Conservation (phyloP, 2,329 filamentous ascomycete genomes). For the Colletotrichum lupini region DNA sequence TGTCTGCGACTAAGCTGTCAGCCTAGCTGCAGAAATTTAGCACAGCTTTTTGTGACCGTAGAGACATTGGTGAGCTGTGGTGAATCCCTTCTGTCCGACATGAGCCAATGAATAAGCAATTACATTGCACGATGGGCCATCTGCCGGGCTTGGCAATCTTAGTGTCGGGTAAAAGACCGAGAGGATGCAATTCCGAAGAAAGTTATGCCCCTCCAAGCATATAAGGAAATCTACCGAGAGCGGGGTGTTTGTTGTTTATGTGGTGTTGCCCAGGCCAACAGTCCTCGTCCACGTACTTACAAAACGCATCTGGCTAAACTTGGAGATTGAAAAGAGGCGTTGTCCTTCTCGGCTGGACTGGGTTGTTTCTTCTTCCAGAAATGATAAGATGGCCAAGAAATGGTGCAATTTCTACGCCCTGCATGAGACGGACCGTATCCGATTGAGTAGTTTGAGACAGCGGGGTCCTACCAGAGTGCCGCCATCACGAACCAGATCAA, state of each 20-base stretch:
- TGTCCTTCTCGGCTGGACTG: neutral
- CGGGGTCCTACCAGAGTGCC: neutral
- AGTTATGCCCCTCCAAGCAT: neutral
- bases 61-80: neutral
- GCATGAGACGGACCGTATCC: conserved; percentile 25
- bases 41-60: neutral
- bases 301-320: conserved; percentile 17
- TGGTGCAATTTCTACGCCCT: conserved; percentile 25
- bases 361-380: conserved; percentile 18
- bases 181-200: conserved; percentile 5
- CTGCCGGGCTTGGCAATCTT: conserved; percentile 16
- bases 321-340: neutral
- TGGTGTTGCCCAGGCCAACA: conserved; percentile 12
- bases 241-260: conserved; percentile 7
- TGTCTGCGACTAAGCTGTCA: neutral
- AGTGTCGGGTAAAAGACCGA: conserved; percentile 28
- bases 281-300: neutral
- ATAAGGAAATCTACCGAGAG: conserved; percentile 12
- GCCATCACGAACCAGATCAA: neutral
- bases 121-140: neutral
- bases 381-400: conserved; percentile 30
- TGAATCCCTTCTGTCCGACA: too few species aligned
- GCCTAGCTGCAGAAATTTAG: neutral
- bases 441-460: conserved; percentile 30
- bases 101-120: conserved; percentile 7